These are phyloP conservation scores for Pezicula rhizophila DNA, from an alignment of 2,329 filamentous ascomycete species.

Conservation along the genomic window DNA sequence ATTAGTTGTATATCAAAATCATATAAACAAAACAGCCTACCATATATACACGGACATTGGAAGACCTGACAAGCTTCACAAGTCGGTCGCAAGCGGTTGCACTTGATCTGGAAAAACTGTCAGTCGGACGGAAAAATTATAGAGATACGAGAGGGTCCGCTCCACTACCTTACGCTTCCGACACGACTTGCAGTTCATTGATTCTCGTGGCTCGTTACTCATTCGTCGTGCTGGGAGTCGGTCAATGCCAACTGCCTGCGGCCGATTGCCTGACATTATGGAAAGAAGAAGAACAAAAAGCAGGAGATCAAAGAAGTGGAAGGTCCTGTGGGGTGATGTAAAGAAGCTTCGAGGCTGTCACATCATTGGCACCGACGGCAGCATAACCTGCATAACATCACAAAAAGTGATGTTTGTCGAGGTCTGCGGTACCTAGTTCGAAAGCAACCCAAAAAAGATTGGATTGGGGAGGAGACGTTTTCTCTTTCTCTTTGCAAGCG, in stretches of 20 bases:
- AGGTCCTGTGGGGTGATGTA: neutral
- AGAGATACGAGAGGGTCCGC: neutral
- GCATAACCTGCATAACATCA: constrained; percentile 1
- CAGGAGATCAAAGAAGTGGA: neutral
- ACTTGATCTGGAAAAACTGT: constrained; percentile 66
- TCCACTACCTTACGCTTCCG: constrained; percentile 74
- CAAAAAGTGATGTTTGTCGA: neutral
- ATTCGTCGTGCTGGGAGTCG: constrained; percentile 27
- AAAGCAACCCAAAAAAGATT: neutral
- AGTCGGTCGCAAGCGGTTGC: constrained; percentile 75
- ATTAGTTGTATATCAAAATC: constrained; percentile 1
- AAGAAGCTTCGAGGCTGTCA: neutral
- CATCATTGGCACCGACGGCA: neutral
- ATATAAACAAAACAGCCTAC: constrained; percentile 73
- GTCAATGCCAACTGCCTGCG: constrained; percentile 28
- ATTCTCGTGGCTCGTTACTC: constrained; percentile 63
- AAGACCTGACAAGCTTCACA: constrained; percentile 89
- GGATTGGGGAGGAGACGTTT: neutral
- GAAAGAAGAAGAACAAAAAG: neutral
- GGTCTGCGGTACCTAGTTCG: neutral
- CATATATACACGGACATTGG: constrained; percentile 82
- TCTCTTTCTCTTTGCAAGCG: neutral
- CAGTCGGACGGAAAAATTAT: constrained; percentile 17
- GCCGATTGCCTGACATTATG: constrained; percentile 23
- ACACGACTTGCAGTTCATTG: constrained; percentile 95